Conservation (phyloP, 345 rosid genomes). For the Murraya paniculata region DNA sequence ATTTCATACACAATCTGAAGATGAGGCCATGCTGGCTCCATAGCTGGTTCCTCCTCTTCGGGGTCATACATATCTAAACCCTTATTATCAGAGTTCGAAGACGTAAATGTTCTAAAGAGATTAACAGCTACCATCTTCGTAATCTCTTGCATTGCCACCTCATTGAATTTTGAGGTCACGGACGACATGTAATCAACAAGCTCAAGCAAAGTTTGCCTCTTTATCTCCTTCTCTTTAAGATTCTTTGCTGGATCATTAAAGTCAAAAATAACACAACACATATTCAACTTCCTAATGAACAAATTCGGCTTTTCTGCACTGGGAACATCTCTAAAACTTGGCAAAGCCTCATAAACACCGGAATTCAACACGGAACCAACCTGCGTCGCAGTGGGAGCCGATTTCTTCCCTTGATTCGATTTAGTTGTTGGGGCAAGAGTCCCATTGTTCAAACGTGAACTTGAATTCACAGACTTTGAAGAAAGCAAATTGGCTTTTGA, state of each 20-base stretch:
- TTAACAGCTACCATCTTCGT: conserved; percentile 46
- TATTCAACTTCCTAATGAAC: conserved; percentile 53
- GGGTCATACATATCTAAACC: conserved; percentile 44
- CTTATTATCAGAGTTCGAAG: conserved; percentile 40
- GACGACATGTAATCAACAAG: conserved; percentile 67
- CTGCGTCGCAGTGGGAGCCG: conserved; percentile 27
- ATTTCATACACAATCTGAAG: conserved; percentile 66
- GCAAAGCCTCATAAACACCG: conserved; percentile 53
- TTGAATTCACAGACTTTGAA: conserved; percentile 36
- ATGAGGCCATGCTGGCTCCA: conserved; percentile 69
- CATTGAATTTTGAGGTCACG: conserved; percentile 46
- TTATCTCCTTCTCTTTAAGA: conserved; percentile 71
- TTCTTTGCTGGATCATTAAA: conserved; percentile 64
- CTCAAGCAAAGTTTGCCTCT: conserved; percentile 69
- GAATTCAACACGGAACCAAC: conserved; percentile 35
- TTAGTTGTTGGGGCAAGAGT: conserved; percentile 30
- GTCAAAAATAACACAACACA: conserved; percentile 70
- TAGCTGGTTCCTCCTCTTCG: conserved; percentile 57
- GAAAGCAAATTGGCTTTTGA: conserved; percentile 32
- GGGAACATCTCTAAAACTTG: conserved; percentile 68
- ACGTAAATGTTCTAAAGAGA: conserved; percentile 52
- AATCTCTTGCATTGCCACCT: conserved; percentile 58
- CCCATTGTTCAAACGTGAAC: conserved; percentile 51
- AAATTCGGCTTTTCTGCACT: conserved; percentile 61
- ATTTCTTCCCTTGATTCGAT: conserved; percentile 43